Evolutionary conservation across 176 grass and related monocot genomes (phyloP).

Genomic region (Cenchrus americanus): DNA sequence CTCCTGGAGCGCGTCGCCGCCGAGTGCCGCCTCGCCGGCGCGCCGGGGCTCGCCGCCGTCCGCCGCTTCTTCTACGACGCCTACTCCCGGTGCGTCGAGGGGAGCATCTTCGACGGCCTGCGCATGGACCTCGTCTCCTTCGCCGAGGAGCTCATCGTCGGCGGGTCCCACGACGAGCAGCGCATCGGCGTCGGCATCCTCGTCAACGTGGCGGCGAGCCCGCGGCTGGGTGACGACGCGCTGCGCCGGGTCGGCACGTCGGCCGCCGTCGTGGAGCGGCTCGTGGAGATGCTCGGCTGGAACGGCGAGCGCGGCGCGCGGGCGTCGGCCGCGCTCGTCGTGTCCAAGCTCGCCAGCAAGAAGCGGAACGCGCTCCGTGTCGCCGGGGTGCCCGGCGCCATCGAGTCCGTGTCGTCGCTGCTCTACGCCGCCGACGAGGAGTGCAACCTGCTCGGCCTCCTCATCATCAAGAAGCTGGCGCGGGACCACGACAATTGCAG

Average conservation of each 20-base stretch:
- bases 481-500: constrained; percentile 72
- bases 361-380: constrained; percentile 63
- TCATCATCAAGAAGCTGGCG: constrained; percentile 81
- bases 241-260: constrained; percentile 58
- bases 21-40: constrained; percentile 59
- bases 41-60: constrained; percentile 51
- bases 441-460: constrained; percentile 70
- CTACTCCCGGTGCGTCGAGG: constrained; percentile 68
- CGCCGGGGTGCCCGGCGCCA: constrained; percentile 53
- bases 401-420: constrained; percentile 72
- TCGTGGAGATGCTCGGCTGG: constrained; percentile 78
- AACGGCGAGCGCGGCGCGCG: constrained; percentile 45
- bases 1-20: constrained; percentile 61
- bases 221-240: constrained; percentile 36
- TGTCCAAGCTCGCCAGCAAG: constrained; percentile 74
- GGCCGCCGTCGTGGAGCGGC: constrained; percentile 47
- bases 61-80: constrained; percentile 84
- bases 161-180: constrained; percentile 64
- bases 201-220: constrained; percentile 41
- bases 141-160: constrained; percentile 61
- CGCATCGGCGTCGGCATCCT: constrained; percentile 62
- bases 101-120: constrained; percentile 71
- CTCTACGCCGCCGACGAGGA: constrained; percentile 45
- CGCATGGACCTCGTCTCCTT: constrained; percentile 79
- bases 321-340: constrained; percentile 59